phyloP scores from a whole-genome alignment of 352 stramenopile genomes.

The Globisporangium iwayamae region DNA sequence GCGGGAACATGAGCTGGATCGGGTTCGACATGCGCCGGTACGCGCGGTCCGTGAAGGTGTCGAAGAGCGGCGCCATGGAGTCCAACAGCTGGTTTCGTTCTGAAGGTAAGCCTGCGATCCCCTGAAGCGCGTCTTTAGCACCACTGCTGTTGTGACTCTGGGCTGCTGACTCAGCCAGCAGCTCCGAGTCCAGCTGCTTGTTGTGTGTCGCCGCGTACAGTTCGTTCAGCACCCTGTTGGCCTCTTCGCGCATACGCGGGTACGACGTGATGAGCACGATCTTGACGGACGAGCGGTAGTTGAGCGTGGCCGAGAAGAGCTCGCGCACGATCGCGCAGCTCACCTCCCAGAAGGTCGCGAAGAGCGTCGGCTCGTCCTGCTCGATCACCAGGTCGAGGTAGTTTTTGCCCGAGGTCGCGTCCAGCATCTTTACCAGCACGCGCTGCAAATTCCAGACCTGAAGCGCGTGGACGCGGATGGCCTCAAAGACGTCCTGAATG shows the following conservation, averaged over 20 bases:
- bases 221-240: slow-evolving; percentile 56
- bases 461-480: slow-evolving; percentile 56
- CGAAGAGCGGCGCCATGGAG: slow-evolving; percentile 58
- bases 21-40: slow-evolving; percentile 65
- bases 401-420: slow-evolving; percentile 33
- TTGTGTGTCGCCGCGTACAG: slow-evolving; percentile 49
- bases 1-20: slow-evolving; percentile 87
- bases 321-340: slow-evolving; percentile 74
- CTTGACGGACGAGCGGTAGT: slow-evolving; percentile 57
- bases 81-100: slow-evolving; percentile 73
- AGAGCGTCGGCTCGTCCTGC: slow-evolving; percentile 72
- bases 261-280: slow-evolving; percentile 74
- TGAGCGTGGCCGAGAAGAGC: slow-evolving; percentile 56
- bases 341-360: slow-evolving; percentile 85
- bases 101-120: slow-evolving; percentile 32
- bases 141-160: slow-evolving; percentile 6
- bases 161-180: slow-evolving; percentile 20
- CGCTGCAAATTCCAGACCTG: slow-evolving; percentile 87
- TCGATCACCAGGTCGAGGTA: slow-evolving; percentile 75
- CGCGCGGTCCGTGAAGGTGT: slow-evolving; percentile 65
- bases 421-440: slow-evolving; percentile 79
- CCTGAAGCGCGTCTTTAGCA: slow-evolving; percentile 18
- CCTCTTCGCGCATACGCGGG: slow-evolving; percentile 76
- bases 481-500: slow-evolving; percentile 75
- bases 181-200: slow-evolving; percentile 13